Evolutionary conservation across 1,139 yeast genomes (phyloP).

Genomic region (Suhomyces anneliseae): DNA sequence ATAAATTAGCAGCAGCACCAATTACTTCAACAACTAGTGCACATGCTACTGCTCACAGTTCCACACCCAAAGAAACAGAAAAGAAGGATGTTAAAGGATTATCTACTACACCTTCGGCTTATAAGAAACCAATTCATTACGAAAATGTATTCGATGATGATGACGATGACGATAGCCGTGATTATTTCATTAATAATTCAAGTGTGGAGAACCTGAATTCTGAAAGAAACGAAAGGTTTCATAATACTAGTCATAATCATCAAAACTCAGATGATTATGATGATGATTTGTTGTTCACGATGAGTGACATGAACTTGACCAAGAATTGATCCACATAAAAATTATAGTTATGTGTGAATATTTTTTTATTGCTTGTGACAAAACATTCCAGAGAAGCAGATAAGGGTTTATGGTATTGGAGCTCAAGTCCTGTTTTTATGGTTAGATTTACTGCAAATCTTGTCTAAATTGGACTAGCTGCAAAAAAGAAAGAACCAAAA

Average conservation of each 20-base stretch:
- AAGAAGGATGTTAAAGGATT: conserved; percentile 27
- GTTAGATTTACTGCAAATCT: no score
- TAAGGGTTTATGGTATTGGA: no score
- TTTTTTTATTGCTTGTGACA: no score
- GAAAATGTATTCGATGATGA: conserved; percentile 56
- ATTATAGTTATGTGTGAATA: no score
- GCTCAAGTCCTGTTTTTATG: no score
- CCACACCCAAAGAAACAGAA: not conserved
- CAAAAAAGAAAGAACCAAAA: no score
- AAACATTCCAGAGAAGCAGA: no score
- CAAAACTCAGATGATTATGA: conserved; percentile 55
- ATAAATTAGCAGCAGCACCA: conserved; percentile 22
- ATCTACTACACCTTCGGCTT: conserved; percentile 41
- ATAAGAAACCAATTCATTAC: conserved; percentile 34
- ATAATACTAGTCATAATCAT: not conserved
- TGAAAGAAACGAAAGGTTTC: conserved; percentile 3
- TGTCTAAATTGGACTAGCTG: no score
- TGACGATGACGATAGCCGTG: conserved; percentile 33
- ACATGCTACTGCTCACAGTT: conserved; percentile 20
- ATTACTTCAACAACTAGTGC: conserved; percentile 24
- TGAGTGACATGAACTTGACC: conserved; percentile 80
- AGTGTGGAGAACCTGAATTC: conserved; percentile 8
- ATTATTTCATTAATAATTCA: conserved; percentile 4
- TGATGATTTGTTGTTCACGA: conserved; percentile 79
- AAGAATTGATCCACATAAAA: conserved; percentile 16